Evolutionary conservation across 2,329 filamentous ascomycete species (phyloP).

Genomic region (Fusarium globosum): DNA sequence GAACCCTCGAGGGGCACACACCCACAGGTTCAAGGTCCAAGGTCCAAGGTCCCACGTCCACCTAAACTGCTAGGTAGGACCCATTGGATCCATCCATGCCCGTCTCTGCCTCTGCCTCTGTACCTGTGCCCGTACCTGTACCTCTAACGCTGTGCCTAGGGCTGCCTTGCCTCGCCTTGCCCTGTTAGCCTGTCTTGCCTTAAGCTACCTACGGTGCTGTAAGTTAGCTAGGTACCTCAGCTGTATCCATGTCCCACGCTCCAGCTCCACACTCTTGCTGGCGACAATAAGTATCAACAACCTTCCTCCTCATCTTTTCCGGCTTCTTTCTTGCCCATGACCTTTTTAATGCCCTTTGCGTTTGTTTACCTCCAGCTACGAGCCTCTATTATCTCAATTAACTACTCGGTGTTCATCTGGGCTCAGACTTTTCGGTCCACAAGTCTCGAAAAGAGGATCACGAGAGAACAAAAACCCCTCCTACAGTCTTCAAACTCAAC

Average conservation of each 20-base stretch:
- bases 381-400: neutral
- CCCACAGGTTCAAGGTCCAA: slow-evolving; percentile 39
- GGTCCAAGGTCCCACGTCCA: slow-evolving; percentile 19
- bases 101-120: slow-evolving; percentile 6
- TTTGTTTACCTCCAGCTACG: slow-evolving; percentile 8
- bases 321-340: slow-evolving; percentile 38
- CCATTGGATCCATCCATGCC: slow-evolving; percentile 14
- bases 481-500: slow-evolving; percentile 27
- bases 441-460: slow-evolving; percentile 2
- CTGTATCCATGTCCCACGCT: slow-evolving; percentile 35
- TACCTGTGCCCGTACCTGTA: slow-evolving; percentile 13
- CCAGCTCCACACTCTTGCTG: slow-evolving; percentile 44
- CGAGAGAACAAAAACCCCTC: slow-evolving; percentile 34
- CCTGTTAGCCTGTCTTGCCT: slow-evolving; percentile 11
- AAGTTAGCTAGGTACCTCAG: slow-evolving; percentile 19
- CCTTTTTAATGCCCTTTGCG: slow-evolving; percentile 25
- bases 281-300: slow-evolving; percentile 48
- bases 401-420: neutral
- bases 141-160: slow-evolving; percentile 25
- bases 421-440: slow-evolving; percentile 1
- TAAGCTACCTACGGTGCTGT: slow-evolving; percentile 8
- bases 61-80: slow-evolving; percentile 15
- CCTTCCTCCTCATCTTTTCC: slow-evolving; percentile 44
- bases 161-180: slow-evolving; percentile 3
- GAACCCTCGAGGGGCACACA: slow-evolving; percentile 42